Evolutionary conservation across 2,329 filamentous ascomycete genomes (phyloP).

Genomic region (Diaporthe capsici): DNA sequence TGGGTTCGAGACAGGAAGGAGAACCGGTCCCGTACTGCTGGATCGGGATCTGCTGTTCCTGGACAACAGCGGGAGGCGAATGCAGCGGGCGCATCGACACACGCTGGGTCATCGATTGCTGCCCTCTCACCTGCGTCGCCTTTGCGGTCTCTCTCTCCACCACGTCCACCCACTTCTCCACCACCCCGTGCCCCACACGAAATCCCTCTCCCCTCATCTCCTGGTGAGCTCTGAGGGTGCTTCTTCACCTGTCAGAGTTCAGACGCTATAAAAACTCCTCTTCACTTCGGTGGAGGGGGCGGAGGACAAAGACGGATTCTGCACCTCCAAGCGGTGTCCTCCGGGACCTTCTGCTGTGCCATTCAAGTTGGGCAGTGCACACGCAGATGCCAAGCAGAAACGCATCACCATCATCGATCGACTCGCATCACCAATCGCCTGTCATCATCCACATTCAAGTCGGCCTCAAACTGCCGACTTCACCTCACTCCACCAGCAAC

Average conservation of each 20-base stretch:
- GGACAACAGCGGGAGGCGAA: conserved; percentile 30
- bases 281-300: conserved; percentile 11
- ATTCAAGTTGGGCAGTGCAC: not conserved
- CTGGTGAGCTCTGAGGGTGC: conserved; percentile 21
- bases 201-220: conserved; percentile 32
- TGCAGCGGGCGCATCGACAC: conserved; percentile 23
- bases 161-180: conserved; percentile 17
- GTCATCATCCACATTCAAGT: conserved; percentile 1
- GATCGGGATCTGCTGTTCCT: conserved; percentile 31
- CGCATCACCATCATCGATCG: conserved; percentile 23
- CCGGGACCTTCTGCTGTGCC: conserved; percentile 37
- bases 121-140: conserved; percentile 28
- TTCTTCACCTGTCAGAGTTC: conserved; percentile 28
- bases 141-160: conserved; percentile 28
- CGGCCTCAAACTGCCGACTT: not conserved
- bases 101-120: conserved; percentile 26
- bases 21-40: conserved; percentile 25
- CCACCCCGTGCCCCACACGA: conserved; percentile 27
- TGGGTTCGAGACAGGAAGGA: conserved; percentile 29
- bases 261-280: conserved; percentile 32
- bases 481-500: not conserved
- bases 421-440: conserved; percentile 13
- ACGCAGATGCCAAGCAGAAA: conserved; percentile 35
- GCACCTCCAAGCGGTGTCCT: conserved; percentile 38
- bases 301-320: conserved; percentile 38